Evolutionary conservation across 176 grass and related monocot genomes (phyloP).

Genomic region (Paspalum vaginatum): DNA sequence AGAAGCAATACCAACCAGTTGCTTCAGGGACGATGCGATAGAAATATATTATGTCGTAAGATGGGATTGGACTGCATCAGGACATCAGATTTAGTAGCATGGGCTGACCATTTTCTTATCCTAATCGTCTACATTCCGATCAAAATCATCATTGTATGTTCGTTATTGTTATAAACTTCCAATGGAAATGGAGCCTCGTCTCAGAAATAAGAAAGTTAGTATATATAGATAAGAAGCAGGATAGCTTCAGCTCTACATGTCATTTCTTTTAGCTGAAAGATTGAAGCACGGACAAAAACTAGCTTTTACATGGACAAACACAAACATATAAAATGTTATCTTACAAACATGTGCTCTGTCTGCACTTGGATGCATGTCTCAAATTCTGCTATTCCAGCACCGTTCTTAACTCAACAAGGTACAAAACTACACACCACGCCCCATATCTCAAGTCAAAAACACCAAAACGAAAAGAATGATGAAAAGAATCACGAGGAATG

Average conservation of each 20-base stretch:
- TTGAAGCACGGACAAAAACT: neutral
- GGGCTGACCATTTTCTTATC: neutral
- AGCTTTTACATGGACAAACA: slow-evolving; percentile 10
- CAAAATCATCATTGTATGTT: neutral
- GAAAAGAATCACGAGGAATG: slow-evolving; percentile 83
- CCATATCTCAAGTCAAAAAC: slow-evolving; percentile 64
- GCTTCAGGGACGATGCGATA: neutral
- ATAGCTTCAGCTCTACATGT: neutral
- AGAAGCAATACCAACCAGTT: neutral
- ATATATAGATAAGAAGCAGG: neutral
- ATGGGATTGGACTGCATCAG: neutral
- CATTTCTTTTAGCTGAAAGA: neutral
- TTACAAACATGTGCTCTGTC: slow-evolving; percentile 27
- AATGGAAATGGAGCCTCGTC: neutral
- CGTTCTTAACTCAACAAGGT: neutral
- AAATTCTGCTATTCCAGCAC: neutral
- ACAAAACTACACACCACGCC: neutral
- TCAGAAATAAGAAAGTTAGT: neutral
- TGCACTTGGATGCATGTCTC: slow-evolving; percentile 16
- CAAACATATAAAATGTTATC: slow-evolving; percentile 4
- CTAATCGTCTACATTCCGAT: neutral
- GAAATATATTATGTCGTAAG: neutral
- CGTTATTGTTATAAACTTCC: neutral
- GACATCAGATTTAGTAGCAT: neutral
- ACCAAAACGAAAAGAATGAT: slow-evolving; percentile 94